These are phyloP conservation scores for Rhizopus stolonifer DNA, from an alignment of 371 early-diverging fungal genomes.

Conservation along the genomic window DNA sequence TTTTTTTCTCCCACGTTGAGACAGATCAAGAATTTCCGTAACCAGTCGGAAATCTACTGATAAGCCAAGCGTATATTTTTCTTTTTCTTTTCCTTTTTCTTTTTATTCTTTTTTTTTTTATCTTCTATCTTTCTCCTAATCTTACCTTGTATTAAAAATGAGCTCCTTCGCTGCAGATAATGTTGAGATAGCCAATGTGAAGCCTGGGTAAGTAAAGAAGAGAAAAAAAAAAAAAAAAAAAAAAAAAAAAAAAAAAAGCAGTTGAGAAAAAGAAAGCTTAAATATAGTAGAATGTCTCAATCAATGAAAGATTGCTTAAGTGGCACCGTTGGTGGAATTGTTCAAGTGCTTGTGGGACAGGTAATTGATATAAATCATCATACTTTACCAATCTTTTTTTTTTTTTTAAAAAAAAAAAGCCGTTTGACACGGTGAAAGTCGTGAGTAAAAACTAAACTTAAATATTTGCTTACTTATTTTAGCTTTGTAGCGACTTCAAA, in stretches of 20 bases:
- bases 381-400: constrained; percentile 10
- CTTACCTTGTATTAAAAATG: constrained; percentile 4
- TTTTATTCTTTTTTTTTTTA: constrained; percentile 5
- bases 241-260: neutral
- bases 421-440: constrained; percentile 87
- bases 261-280: constrained; percentile 2
- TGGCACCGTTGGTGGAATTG: constrained; percentile 77
- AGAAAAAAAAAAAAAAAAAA: neutral
- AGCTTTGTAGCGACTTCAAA: constrained; percentile 81
- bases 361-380: constrained; percentile 15
- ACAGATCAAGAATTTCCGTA: too few species aligned
- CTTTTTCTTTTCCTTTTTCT: constrained; percentile 3
- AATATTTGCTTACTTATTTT: constrained; percentile 3
- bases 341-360: constrained; percentile 81
- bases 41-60: too few species aligned
- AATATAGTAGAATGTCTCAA: constrained; percentile 31
- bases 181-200: constrained; percentile 18
- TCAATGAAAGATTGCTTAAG: constrained; percentile 76
- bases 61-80: too few species aligned
- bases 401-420: constrained; percentile 49
- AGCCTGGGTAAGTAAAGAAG: constrained; percentile 22
- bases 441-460: constrained; percentile 41
- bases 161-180: constrained; percentile 14
- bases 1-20: neutral
- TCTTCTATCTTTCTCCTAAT: neutral